Conservation (phyloP, 2,329 filamentous ascomycete genomes). For the Fusarium equiseti region DNA sequence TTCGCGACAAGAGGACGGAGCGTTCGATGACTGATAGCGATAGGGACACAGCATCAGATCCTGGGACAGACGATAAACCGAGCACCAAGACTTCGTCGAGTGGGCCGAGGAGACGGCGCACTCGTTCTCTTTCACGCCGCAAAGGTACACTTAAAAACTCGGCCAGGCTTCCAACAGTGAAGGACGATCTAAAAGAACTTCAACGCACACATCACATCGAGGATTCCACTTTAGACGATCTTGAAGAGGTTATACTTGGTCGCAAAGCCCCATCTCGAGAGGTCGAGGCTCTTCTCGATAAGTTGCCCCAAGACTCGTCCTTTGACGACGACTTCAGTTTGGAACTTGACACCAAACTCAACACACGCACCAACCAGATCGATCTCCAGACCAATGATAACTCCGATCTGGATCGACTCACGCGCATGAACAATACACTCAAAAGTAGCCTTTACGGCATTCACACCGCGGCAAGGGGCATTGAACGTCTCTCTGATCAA, state of each 20-base stretch:
- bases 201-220: constrained; percentile 66
- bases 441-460: constrained; percentile 65
- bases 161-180: constrained; percentile 65
- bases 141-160: constrained; percentile 65
- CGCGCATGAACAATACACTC: constrained; percentile 66
- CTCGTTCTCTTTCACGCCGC: constrained; percentile 58
- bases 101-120: constrained; percentile 47
- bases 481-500: constrained; percentile 67
- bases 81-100: constrained; percentile 40
- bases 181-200: constrained; percentile 67
- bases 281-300: constrained; percentile 44
- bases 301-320: constrained; percentile 42
- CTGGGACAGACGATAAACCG: constrained; percentile 47
- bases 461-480: constrained; percentile 67
- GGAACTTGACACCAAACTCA: constrained; percentile 45
- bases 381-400: constrained; percentile 42
- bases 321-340: constrained; percentile 43
- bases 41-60: constrained; percentile 52
- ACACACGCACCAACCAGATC: constrained; percentile 43
- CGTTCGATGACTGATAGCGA: constrained; percentile 36
- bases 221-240: constrained; percentile 70
- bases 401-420: constrained; percentile 58
- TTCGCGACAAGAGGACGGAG: constrained; percentile 46
- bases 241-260: constrained; percentile 63
- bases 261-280: constrained; percentile 49